Conservation (phyloP, 2,329 filamentous ascomycete genomes). For the Trichophyton simii region DNA sequence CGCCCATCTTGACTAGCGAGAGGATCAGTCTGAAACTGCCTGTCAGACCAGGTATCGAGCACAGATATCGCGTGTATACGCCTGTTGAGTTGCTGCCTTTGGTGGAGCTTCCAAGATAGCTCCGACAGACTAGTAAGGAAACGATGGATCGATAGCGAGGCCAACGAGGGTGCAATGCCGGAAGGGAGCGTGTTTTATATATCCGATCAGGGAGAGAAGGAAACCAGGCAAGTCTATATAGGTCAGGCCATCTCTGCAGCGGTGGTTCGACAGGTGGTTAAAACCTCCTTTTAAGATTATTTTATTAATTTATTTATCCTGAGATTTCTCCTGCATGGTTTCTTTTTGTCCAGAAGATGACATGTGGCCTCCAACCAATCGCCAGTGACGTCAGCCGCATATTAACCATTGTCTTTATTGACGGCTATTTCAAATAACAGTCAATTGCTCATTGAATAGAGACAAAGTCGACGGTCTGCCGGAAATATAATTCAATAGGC, state of each 20-base stretch:
- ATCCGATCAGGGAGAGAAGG: background rate
- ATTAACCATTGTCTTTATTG: background rate
- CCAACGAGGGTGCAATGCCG: background rate
- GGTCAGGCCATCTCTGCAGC: background rate
- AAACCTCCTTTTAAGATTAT: background rate
- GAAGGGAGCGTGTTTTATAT: background rate
- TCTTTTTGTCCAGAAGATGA: slow-evolving; percentile 5
- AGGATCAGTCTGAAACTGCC: background rate
- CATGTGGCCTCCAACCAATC: slow-evolving; percentile 6
- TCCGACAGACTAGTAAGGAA: background rate
- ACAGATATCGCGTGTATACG: background rate
- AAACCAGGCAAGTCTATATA: background rate
- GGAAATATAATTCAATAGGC: background rate
- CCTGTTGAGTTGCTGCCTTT: background rate
- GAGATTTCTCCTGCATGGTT: background rate
- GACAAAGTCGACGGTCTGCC: background rate
- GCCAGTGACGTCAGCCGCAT: background rate
- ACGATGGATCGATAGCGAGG: background rate
- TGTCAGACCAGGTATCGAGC: background rate
- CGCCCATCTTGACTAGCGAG: slow-evolving; percentile 33
- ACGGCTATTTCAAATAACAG: too few relatives aligned
- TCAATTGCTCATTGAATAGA: too few relatives aligned
- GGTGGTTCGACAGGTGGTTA: background rate
- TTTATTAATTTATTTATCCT: background rate
- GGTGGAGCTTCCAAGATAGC: background rate